Base-by-base conservation (phyloP, 2,329 filamentous ascomycete genomes). In the Akanthomyces muscarius region DNA sequence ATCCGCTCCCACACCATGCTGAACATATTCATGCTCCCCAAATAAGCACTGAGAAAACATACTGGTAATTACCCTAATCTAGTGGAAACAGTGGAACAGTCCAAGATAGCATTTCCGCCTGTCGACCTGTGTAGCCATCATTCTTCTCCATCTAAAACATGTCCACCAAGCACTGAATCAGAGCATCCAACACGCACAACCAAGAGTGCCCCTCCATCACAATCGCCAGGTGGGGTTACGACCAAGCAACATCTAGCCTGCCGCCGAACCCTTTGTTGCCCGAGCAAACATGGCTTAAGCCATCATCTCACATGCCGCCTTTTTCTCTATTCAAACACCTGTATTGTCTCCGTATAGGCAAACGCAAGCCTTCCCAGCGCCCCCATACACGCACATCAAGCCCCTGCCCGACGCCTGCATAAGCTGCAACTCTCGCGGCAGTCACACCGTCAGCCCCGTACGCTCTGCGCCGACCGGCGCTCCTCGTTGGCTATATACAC, bases 191-290 rank as follows among this genome's bases (percentile, higher is more conserved):
- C 4, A 7, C 10, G 18, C 28, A 25, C 30, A 58, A 38, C 44
- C 55, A 59, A 48, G 30, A 41, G 7, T 23, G 45, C 48, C 57
- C 58, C 58, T 45, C 58, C 21, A 61, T 38, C 58, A 52, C 21
- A 61, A 61, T 53, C 48, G 58, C 36, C 38, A 53, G 38, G 58
- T 61, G 58, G 58, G 48, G 58, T 61, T 61, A n/a, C 14, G 38
- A 53, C 58, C 47, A 45, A 36, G 33, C 48, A 45, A 36, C 48
- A 38, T 42, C 41, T 25, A 44, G 18, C 11, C 13, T 25, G n/a
- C 48, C 38, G n/a, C 48, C 38, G 16, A 44, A 45, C 5, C 48
- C 30, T 25, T 36, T 36, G 45, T 48, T 21, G 38, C 38, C 44
- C 14, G 4, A 25, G 55, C 58, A 52, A 45, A 44, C 47, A 25